These are phyloP conservation scores for Vinca major DNA, from an alignment of 305 asterid genomes.

Conservation along the genomic window DNA sequence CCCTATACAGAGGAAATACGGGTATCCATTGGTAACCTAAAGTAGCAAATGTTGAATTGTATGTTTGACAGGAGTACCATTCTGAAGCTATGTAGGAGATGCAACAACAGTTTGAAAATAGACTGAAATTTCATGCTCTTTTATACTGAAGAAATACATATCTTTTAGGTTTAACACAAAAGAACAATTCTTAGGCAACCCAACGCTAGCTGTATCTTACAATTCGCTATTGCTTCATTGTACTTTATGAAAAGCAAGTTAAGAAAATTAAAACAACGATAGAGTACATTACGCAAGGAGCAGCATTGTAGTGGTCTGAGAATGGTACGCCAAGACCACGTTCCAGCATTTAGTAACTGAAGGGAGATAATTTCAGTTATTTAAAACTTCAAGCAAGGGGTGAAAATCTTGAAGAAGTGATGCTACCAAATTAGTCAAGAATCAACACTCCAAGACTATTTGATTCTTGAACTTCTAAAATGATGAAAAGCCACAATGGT, in stretches of 20 bases:
- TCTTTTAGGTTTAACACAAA: neutral
- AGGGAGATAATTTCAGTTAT: conserved; percentile 8
- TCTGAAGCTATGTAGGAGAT: neutral
- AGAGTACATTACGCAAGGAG: neutral
- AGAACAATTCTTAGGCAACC: neutral
- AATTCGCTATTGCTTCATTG: conserved; percentile 1
- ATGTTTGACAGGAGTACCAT: neutral
- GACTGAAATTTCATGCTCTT: neutral
- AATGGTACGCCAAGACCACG: conserved; percentile 6
- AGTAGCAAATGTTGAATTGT: neutral
- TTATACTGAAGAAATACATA: conserved; percentile 4
- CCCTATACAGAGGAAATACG: neutral
- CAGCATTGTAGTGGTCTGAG: conserved; percentile 4
- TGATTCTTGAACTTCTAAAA: neutral
- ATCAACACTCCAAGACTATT: conserved; percentile 2
- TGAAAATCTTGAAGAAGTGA: neutral
- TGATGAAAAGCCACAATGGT: neutral
- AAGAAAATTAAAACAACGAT: conserved; percentile 6
- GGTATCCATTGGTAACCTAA: neutral
- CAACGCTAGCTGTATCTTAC: conserved; percentile 4
- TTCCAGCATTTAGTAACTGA: conserved; percentile 12
- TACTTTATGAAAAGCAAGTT: conserved; percentile 3
- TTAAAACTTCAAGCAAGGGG: neutral
- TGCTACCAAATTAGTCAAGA: neutral
- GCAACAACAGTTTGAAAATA: neutral